Conservation (phyloP, 495 filamentous ascomycete species). For the Neurospora sublineolata region DNA sequence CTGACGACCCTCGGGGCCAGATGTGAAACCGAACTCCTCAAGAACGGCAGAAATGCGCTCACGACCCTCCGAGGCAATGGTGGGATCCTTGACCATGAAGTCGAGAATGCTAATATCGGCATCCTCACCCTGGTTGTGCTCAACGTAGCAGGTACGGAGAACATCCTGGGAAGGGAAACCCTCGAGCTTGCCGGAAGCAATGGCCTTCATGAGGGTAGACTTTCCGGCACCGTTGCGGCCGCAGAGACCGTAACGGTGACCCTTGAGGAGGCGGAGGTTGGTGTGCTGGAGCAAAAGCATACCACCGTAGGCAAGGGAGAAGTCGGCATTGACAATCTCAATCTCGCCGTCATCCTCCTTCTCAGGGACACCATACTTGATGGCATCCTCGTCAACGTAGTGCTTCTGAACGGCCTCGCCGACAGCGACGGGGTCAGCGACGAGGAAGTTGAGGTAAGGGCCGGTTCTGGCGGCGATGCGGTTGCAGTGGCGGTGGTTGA, state of each 20-base stretch:
- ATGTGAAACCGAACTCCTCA: constrained; percentile 83
- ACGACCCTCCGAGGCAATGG: constrained; percentile 57
- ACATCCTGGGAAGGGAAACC: constrained; percentile 88
- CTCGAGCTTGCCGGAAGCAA: constrained; percentile 89
- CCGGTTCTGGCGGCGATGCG: constrained; percentile 55
- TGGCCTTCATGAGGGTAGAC: constrained; percentile 95
- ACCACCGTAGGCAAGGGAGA: constrained; percentile 94
- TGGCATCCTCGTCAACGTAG: constrained; percentile 71
- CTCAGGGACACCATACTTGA: constrained; percentile 73
- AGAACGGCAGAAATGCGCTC: constrained; percentile 77
- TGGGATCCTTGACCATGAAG: constrained; percentile 76
- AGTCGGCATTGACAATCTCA: constrained; percentile 96
- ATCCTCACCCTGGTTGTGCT: constrained; percentile 97
- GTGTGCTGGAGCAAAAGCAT: constrained; percentile 97
- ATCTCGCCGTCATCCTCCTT: constrained; percentile 73
- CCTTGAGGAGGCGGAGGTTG: constrained; percentile 85
- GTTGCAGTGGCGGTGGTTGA: constrained; percentile 68
- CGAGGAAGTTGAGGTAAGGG: constrained; percentile 65
- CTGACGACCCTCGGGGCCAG: constrained; percentile 80
- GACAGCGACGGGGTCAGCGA: constrained; percentile 45
- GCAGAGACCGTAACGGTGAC: constrained; percentile 92
- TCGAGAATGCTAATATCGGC: constrained; percentile 91
- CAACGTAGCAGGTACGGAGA: constrained; percentile 92
- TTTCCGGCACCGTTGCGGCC: constrained; percentile 96
- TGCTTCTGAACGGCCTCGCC: constrained; percentile 54